Percentiles rank a stretch among this genome's conserved stretches.
Evolutionary conservation across 768 basidiomycete genomes (phyloP).

Genomic region (Pulveroboletus sp.): DNA sequence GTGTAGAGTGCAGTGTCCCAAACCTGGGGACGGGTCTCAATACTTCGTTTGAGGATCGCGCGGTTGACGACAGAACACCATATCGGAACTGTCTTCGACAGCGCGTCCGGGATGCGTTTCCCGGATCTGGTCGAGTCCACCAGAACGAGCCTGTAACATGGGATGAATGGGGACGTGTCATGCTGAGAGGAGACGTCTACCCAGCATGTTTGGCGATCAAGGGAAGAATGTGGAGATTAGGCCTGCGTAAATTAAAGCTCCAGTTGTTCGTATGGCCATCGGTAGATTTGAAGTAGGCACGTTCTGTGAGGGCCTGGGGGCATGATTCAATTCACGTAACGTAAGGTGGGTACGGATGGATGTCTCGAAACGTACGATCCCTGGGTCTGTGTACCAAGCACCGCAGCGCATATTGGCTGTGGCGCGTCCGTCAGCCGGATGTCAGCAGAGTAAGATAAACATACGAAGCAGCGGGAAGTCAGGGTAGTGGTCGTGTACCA

Average conservation of each 20-base stretch:
- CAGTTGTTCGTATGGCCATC: conserved; percentile 85
- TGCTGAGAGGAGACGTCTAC: conserved; percentile 33
- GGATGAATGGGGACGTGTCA: background rate
- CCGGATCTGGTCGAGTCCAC: conserved; percentile 93
- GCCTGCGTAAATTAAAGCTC: conserved; percentile 77
- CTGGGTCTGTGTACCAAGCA: conserved; percentile 85
- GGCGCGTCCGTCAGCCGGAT: background rate
- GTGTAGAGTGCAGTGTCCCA: conserved; percentile 68
- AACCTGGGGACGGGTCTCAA: conserved; percentile 1
- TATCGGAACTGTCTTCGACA: conserved; percentile 89
- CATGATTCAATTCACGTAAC: too few relatives aligned
- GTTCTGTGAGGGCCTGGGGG: conserved; percentile 12
- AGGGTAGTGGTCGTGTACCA: conserved; percentile 45
- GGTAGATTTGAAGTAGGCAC: conserved; percentile 88
- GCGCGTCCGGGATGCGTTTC: conserved; percentile 90
- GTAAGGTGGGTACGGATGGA: too few relatives aligned
- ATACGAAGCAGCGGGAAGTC: conserved; percentile 54
- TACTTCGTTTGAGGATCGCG: conserved; percentile 34
- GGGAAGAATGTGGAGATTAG: conserved; percentile 76
- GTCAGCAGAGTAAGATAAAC: conserved; percentile 17
- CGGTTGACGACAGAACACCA: conserved; percentile 92
- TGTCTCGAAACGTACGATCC: conserved; percentile 43
- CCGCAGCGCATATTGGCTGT: conserved; percentile 91
- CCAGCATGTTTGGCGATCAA: conserved; percentile 51
- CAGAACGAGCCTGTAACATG: conserved; percentile 56